These are phyloP conservation scores for Annulohypoxylon bovei DNA, from an alignment of 495 filamentous ascomycete genomes.

Conservation along the genomic window DNA sequence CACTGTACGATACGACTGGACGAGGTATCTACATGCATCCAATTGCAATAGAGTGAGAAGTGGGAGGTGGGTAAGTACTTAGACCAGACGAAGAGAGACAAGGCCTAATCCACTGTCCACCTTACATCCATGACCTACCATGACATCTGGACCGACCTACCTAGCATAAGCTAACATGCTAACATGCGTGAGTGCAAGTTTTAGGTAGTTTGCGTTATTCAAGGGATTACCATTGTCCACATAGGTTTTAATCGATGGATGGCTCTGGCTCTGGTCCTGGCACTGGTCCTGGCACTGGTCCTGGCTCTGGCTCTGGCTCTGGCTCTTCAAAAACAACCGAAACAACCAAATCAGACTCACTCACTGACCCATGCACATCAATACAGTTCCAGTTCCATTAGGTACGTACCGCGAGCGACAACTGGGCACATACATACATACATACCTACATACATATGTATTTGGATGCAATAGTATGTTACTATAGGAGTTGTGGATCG, in stretches of 20 bases:
- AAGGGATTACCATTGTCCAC: constrained; percentile 37
- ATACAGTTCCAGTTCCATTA: neutral
- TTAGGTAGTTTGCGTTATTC: constrained; percentile 42
- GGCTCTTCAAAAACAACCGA: constrained; percentile 26
- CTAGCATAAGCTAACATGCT: constrained; percentile 34
- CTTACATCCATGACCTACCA: constrained; percentile 22
- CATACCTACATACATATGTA: neutral
- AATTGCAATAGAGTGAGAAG: constrained; percentile 19
- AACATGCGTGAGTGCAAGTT: constrained; percentile 36
- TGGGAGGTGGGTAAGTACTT: constrained; percentile 34
- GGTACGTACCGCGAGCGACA: neutral
- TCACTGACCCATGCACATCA: neutral
- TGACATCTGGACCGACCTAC: constrained; percentile 4
- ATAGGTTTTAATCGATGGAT: constrained; percentile 6
- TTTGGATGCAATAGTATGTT: constrained; percentile 7
- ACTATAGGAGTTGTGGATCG: constrained; percentile 12
- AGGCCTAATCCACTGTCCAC: constrained; percentile 7
- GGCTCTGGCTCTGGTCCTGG: constrained; percentile 1
- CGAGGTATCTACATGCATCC: constrained; percentile 25
- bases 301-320: neutral
- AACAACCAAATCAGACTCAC: constrained; percentile 13
- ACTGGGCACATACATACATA: too few relatives aligned
- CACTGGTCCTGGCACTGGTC: too few relatives aligned
- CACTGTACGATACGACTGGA: constrained; percentile 24
- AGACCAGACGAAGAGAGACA: neutral